Conservation (phyloP, 345 rosid genomes). For the Syzygium grande region DNA sequence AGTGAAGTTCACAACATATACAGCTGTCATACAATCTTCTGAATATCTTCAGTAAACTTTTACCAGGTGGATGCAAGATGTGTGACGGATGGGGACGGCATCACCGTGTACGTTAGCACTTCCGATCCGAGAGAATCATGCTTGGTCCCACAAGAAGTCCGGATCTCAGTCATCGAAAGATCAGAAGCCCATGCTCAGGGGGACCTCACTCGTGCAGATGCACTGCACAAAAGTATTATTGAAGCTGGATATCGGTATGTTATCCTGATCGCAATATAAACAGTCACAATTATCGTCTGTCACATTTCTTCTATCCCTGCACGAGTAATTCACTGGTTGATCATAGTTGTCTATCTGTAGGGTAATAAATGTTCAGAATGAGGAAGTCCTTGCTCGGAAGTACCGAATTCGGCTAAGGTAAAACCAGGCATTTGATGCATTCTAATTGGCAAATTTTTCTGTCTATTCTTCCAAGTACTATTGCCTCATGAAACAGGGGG, state of each 20-base stretch:
- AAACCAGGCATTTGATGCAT: not conserved
- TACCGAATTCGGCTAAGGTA: conserved; percentile 69
- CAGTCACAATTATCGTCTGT: not conserved
- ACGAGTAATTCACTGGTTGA: not conserved
- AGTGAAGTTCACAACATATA: not conserved
- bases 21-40: not conserved
- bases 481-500: conserved; percentile 35
- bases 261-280: too few relatives aligned
- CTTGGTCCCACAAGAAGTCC: conserved; percentile 50
- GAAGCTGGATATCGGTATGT: conserved; percentile 65
- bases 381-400: conserved; percentile 70
- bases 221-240: conserved; percentile 47
- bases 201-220: conserved; percentile 49
- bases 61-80: conserved; percentile 69
- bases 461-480: not conserved
- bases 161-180: conserved; percentile 41
- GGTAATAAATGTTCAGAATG: conserved; percentile 28
- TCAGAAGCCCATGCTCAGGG: conserved; percentile 47
- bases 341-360: conserved; percentile 5
- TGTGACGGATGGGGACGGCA: conserved; percentile 77
- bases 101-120: conserved; percentile 56
- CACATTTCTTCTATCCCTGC: not conserved
- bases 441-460: not conserved
- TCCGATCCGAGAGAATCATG: conserved; percentile 54
- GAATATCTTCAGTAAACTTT: not conserved